Evolutionary conservation across 1,139 yeast species (phyloP).

Genomic region (Nakaseomyces uthaithaninus): DNA sequence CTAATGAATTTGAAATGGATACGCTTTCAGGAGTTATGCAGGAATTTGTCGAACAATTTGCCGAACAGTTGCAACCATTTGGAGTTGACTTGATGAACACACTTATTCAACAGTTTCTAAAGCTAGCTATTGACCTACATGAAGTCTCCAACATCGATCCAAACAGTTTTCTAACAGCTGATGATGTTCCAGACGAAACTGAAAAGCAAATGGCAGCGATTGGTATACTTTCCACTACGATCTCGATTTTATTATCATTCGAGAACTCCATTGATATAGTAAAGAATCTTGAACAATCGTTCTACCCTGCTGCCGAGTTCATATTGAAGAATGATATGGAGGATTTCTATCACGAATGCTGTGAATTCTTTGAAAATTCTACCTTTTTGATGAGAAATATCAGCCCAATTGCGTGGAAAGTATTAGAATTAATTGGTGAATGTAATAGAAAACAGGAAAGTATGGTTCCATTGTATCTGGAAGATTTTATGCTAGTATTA

Average conservation of each 20-base stretch:
- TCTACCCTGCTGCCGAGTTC: constrained; percentile 63
- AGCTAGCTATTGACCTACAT: constrained; percentile 60
- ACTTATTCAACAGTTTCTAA: constrained; percentile 70
- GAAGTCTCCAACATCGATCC: constrained; percentile 50
- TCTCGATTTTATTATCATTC: constrained; percentile 77
- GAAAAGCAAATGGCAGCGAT: constrained; percentile 85
- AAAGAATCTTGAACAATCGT: constrained; percentile 58
- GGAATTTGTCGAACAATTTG: constrained; percentile 83
- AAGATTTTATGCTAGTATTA: constrained; percentile 67
- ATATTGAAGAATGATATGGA: constrained; percentile 59
- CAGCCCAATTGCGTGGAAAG: constrained; percentile 69
- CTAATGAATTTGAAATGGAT: constrained; percentile 81
- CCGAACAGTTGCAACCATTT: constrained; percentile 87
- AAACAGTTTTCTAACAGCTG: constrained; percentile 40
- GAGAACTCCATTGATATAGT: constrained; percentile 72
- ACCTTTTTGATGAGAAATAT: constrained; percentile 66
- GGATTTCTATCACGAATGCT: constrained; percentile 74
- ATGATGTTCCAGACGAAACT: constrained; percentile 41
- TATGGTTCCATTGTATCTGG: constrained; percentile 48
- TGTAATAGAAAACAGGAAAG: constrained; percentile 50
- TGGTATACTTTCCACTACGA: constrained; percentile 79
- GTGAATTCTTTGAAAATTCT: constrained; percentile 80
- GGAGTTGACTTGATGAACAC: constrained; percentile 80
- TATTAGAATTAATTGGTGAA: constrained; percentile 48
- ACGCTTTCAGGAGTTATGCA: constrained; percentile 87